Percentiles rank a stretch among this genome's conserved stretches.
These are phyloP conservation scores for Calycina herbarum DNA, from an alignment of 2,329 filamentous ascomycete species.

Conservation along the genomic window DNA sequence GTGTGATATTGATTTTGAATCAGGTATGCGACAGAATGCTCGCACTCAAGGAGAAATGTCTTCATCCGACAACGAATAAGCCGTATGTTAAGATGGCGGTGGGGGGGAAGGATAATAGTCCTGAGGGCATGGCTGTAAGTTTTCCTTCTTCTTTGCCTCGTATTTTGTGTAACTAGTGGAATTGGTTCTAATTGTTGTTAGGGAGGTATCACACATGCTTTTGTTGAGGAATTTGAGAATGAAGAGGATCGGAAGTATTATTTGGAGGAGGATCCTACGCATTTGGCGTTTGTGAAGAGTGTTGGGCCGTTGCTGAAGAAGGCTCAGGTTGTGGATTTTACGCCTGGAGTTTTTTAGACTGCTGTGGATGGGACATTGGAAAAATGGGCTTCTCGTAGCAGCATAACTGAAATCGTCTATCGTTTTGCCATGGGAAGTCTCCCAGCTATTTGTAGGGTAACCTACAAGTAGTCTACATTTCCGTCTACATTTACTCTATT, in stretches of 20 bases:
- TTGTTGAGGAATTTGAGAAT: constrained; percentile 66
- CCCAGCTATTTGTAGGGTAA: too few relatives aligned
- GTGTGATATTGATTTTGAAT: constrained; percentile 4
- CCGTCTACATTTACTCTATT: too few relatives aligned
- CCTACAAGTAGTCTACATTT: too few relatives aligned
- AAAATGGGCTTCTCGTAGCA: too few relatives aligned
- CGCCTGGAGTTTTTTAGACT: constrained; percentile 42
- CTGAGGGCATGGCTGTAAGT: constrained; percentile 56
- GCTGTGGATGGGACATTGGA: too few relatives aligned
- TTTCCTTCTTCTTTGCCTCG: background rate
- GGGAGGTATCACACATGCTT: constrained; percentile 67
- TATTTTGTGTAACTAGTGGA: background rate
- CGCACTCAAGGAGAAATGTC: constrained; percentile 54
- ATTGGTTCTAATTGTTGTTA: constrained; percentile 27
- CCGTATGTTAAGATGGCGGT: constrained; percentile 60
- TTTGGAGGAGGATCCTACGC: constrained; percentile 61
- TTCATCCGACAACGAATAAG: constrained; percentile 56
- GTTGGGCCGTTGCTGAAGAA: constrained; percentile 50
- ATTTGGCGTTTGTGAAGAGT: constrained; percentile 57
- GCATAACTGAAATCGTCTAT: too few relatives aligned
- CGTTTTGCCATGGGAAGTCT: too few relatives aligned
- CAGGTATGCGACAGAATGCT: constrained; percentile 58
- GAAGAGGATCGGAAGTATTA: constrained; percentile 70
- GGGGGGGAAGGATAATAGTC: constrained; percentile 61
- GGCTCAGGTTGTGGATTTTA: constrained; percentile 61